phyloP scores from a whole-genome alignment of 306 rosid genomes.

The Cicer cuneatum region DNA sequence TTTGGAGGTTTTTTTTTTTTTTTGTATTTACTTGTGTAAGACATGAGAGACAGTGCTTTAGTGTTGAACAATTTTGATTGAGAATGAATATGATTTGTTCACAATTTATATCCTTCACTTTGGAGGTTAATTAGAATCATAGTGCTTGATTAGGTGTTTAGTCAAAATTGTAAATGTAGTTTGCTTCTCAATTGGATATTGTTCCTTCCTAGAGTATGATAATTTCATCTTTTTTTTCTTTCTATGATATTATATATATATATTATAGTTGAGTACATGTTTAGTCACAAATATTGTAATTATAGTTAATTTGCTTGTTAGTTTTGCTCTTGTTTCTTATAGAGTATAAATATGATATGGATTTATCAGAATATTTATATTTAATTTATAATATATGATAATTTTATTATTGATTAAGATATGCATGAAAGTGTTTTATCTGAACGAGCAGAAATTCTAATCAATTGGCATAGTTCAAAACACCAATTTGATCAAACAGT shows the following conservation, averaged over 20 bases:
- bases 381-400: too few species aligned
- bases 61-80: slow-evolving; percentile 43
- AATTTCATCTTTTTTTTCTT: too few species aligned
- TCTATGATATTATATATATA: too few species aligned
- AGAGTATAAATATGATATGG: too few species aligned
- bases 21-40: slow-evolving; percentile 33
- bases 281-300: slow-evolving; percentile 41
- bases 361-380: too few species aligned
- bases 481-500: too few species aligned
- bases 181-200: slow-evolving; percentile 14
- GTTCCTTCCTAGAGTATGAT: neutral
- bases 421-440: too few species aligned
- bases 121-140: slow-evolving; percentile 33
- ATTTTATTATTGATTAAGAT: too few species aligned
- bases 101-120: slow-evolving; percentile 38
- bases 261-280: neutral
- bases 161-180: slow-evolving; percentile 43
- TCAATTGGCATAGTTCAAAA: too few species aligned
- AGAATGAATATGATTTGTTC: slow-evolving; percentile 41
- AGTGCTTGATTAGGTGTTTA: slow-evolving; percentile 30
- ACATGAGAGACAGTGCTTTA: slow-evolving; percentile 38
- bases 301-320: slow-evolving; percentile 9
- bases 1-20: slow-evolving; percentile 35
- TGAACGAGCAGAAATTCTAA: too few species aligned
- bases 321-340: neutral